Base-by-base conservation (phyloP, 1,284 basidiomycete genomes). In the Moesziomyces antarcticus region DNA sequence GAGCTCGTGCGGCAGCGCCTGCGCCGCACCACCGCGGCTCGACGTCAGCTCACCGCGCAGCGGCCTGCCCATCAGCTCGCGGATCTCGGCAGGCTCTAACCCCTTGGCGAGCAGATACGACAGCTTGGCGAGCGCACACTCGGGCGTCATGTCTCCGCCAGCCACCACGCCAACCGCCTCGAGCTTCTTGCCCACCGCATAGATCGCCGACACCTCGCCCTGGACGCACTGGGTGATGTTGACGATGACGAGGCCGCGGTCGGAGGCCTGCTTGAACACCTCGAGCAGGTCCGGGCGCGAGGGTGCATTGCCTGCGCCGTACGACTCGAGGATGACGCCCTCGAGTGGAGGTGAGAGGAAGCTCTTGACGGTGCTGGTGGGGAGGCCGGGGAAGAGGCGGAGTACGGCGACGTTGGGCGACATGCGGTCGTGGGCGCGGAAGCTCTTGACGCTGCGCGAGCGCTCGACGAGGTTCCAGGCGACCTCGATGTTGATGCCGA, bases 141-240 rank as follows among this genome's bases (percentile, higher is more conserved):
- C 94, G 14, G 93, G 92, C 1, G 94, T 96, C 94, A 97, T 96
- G 83, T 97, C 94, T 13, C 73, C 75, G 3, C 79, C 79, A 2
- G 77, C 75, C 4, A 80, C 78, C 24, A 80, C 78, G 2, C 77
- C 77, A 3, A 81, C 78, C 14, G 59, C 67, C 18, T 90, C 86
- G 8, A 97, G 86, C 5, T 89, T 89, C 70, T 90, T 88, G 7
- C 93, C 93, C 16, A 92, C 91, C 80, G 92, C 92, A 77, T 96
- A 95, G 48, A 85, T 84, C 22, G 82, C 82, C 40, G 76, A 77
- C n/a, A 75, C 53, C 46, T 81, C 72, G 35, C 79, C 76, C 81
- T 92, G 93, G 16, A 90, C 84, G 81, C 94, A 96, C 80, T 97
- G 94, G 0, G 93, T 91, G 60, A 96, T 94, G 13, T 94, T 93